These are phyloP conservation scores for Rhazya stricta DNA, from an alignment of 257 asterid genomes.

Conservation along the genomic window DNA sequence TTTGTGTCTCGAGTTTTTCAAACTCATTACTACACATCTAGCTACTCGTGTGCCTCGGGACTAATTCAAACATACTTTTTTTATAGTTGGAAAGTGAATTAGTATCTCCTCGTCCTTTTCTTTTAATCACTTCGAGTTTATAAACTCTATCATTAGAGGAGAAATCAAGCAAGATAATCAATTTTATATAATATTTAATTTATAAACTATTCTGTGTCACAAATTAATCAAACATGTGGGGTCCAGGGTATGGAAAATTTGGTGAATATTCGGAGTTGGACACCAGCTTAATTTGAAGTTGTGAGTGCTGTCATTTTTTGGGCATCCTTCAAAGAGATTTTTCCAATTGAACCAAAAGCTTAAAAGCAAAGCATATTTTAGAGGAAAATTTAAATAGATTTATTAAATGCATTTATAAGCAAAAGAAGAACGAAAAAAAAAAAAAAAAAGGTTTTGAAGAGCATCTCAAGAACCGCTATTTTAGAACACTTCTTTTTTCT, in stretches of 20 bases:
- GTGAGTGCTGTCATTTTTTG: not conserved
- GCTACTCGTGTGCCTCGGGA: not conserved
- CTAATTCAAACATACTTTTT: not conserved
- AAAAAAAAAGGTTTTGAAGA: no score
- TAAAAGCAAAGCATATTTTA: not conserved
- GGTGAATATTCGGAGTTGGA: constrained; percentile 8
- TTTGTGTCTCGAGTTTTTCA: not conserved
- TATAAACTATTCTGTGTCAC: no score
- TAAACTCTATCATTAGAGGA: not conserved
- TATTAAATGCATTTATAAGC: no score
- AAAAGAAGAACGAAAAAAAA: no score
- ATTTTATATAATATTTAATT: no score
- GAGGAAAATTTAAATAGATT: not conserved
- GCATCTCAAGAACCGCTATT: no score
- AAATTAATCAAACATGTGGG: not conserved
- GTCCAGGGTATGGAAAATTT: not conserved
- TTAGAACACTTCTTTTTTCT: no score
- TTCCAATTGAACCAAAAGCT: not conserved
- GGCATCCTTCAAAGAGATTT: not conserved
- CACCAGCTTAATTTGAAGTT: not conserved
- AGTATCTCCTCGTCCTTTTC: not conserved
- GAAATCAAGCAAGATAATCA: no score
- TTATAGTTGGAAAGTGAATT: no score
- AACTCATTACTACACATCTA: no score
- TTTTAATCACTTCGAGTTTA: not conserved